Percentiles rank a stretch among this genome's conserved stretches.
These are phyloP conservation scores for Cokeromyces recurvatus DNA, from an alignment of 371 early-diverging fungal species.

Conservation along the genomic window DNA sequence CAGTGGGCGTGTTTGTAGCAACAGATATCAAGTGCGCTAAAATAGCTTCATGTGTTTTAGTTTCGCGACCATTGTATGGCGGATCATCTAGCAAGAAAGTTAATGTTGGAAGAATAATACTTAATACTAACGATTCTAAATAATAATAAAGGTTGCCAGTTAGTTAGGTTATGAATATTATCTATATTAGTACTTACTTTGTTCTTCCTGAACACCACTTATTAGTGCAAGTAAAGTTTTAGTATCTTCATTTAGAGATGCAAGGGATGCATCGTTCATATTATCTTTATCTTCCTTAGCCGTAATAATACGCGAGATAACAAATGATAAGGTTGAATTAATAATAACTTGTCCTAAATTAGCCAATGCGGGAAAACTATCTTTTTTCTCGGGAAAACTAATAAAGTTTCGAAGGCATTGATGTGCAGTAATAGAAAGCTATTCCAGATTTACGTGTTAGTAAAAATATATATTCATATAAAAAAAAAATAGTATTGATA, in stretches of 20 bases:
- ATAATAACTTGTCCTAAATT: slow-evolving; percentile 26
- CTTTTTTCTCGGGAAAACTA: slow-evolving; percentile 35
- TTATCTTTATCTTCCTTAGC: slow-evolving; percentile 9
- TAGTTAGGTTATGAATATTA: neutral
- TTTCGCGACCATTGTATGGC: slow-evolving; percentile 18
- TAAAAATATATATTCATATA: too few species aligned
- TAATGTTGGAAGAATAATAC: slow-evolving; percentile 36
- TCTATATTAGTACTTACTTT: slow-evolving; percentile 31
- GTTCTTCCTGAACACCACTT: slow-evolving; percentile 22
- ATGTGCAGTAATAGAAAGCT: slow-evolving; percentile 40
- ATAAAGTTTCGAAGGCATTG: slow-evolving; percentile 49
- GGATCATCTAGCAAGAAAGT: slow-evolving; percentile 34
- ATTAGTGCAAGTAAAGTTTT: slow-evolving; percentile 35
- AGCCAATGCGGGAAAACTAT: slow-evolving; percentile 13
- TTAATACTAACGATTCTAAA: slow-evolving; percentile 23
- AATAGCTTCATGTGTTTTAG: slow-evolving; percentile 26
- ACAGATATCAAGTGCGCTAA: slow-evolving; percentile 32
- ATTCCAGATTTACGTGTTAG: neutral
- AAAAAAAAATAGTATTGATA: too few species aligned
- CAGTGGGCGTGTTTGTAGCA: slow-evolving; percentile 30
- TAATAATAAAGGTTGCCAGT: too few species aligned
- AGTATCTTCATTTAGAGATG: slow-evolving; percentile 33
- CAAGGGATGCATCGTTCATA: slow-evolving; percentile 4
- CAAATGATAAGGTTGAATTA: slow-evolving; percentile 25
- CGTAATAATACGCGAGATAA: slow-evolving; percentile 25